Base-by-base conservation (phyloP, 1,139 yeast genomes). In the Pichia sp. region DNA sequence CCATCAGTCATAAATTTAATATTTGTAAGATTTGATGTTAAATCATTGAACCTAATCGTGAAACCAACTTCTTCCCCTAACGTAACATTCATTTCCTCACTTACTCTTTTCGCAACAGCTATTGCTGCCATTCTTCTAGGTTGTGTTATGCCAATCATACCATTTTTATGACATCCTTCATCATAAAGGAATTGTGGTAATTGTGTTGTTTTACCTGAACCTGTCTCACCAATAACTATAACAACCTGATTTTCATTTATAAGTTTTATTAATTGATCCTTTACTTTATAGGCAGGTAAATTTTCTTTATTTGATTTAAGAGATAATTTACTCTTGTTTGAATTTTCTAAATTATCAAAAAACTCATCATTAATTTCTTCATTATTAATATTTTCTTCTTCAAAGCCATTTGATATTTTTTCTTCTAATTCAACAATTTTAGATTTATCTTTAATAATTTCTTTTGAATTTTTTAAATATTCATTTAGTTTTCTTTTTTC, bases 181-280 rank as follows among this genome's bases (percentile, higher is more conserved):
- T 89, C 96, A 53, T 76, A 73, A 26, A 92, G 66, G 58, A 77
- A 89, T 60, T 92, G 97, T 0, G 97, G 78, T 34, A 92, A 65
- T 63, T 92, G 98, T 0, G 98, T 92, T 0, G 97, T 90, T 61
- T 92, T 92, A 55, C 98, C 98, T 0, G 97, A 89, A 22, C 98
- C 98, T 0, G 98, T 92, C 61, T 92, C 97, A 51, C 97, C 97
- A 53, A 90, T 79, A 1, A 92, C 80, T 10, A 92, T 74, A 6
- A 80, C 71, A 0, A 90, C 87, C 63, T 90, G 97, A 59, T 89
- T 87, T 47, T 90, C 97, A 30, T 82, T 64, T 12, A 92, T 81
- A 1, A 80, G 67, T 45, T 73, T 69, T 11, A 92, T 57, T 1
- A 92, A 66, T 3, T 78, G 73, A 28, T 76, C 72, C 32, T 80